Evolutionary conservation across 495 filamentous ascomycete genomes (phyloP), one percentile per base, ranked within the genome.

Genomic region (Saxispiralis lemnorum): DNA sequence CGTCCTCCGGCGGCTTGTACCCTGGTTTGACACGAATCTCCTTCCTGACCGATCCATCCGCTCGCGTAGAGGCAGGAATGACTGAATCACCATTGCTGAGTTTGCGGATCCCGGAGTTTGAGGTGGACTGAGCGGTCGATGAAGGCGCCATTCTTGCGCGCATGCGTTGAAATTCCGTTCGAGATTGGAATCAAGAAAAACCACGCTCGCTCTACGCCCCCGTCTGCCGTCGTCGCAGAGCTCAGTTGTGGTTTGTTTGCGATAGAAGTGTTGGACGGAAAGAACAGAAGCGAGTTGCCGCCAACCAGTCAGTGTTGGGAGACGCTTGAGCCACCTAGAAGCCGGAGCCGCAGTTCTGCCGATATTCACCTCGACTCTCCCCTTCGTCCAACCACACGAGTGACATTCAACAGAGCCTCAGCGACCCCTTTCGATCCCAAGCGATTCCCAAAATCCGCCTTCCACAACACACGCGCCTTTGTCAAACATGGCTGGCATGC

Each of bases 11-110:
- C 0, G 92, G 92, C 30, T 74, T 74, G 62, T 96, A 99, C 37
- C 92, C 92, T 11, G 88, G 87, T 2, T 83, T 75, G 34, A 99
- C 81, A 49, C 81, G 81, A 43, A 94, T 96, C 55, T 94, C 92
- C 53, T 81, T 86, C 24, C 92, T 70, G 13, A 77, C 81, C 15
- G 81, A 82, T 41, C 92, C 92, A 52, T 99, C 92, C 6, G 92
- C 63, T 36, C 92, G 79, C 19, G 71, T 59, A 1, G 88, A 94
- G 17, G 86, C 73, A 28, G 92, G 92, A 44, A 99, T 95, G 46
- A 80, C 75, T 31, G 81, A 77, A 59, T 88, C 77, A 55, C 92
- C 92, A 44, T 56, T 58, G 38, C 69, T 64, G 54, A 79, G 73
- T 39, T 73, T 76, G 44, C 80, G 72, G 55, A 96, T 95, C 51